Base-by-base conservation (phyloP, 495 filamentous ascomycete species). In the Penicillium silybi region DNA sequence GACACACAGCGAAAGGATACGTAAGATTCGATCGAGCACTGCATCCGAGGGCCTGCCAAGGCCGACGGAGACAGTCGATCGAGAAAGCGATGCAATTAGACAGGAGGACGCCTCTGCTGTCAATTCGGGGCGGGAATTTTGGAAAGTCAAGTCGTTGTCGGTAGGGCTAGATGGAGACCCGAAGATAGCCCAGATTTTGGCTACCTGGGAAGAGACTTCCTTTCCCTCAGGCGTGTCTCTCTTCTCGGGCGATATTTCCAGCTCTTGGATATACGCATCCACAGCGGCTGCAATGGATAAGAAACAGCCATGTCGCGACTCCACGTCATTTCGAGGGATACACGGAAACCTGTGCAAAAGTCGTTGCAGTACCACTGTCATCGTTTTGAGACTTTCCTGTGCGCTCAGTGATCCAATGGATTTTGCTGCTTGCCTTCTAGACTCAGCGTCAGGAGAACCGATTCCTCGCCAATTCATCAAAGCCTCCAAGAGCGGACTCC, bases 381-480 rank as follows among this genome's bases (percentile, higher is more conserved):
- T 54, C 0, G 70, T 64, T 17, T 59, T 63, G 56, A 58, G 67
- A 23, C 54, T 53, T 49, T 66, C 26, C 41, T 70, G 65, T 8
- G 50, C 58, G 19, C 80, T 80, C 22, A 93, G 59, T 4, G 54
- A 60, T 7, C 89, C 89, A 50, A 92, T 81, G 0, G 86, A 82
- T 6, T 61, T 64, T 1, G 89, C 90, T 29, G 90, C 87, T 38
- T 81, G 74, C 59, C 87, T 79, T 50, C 93, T 78, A 16, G 88
- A 86, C 8, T 78, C 74, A 1, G 81, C 76, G 66, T 96, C 92
- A 37, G 79, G 74, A 50, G 90, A 87, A 0, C 86, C 84, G 41
- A 92, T 79, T 3, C 93, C 93, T 62, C 93, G 80, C 93, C 93
- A 97, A 15, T 82, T 81, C n/a, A 95, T 73, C 16, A 96, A 72